Conservation (phyloP, 1,284 basidiomycete species). For the Cryptococcus maquisensis region DNA sequence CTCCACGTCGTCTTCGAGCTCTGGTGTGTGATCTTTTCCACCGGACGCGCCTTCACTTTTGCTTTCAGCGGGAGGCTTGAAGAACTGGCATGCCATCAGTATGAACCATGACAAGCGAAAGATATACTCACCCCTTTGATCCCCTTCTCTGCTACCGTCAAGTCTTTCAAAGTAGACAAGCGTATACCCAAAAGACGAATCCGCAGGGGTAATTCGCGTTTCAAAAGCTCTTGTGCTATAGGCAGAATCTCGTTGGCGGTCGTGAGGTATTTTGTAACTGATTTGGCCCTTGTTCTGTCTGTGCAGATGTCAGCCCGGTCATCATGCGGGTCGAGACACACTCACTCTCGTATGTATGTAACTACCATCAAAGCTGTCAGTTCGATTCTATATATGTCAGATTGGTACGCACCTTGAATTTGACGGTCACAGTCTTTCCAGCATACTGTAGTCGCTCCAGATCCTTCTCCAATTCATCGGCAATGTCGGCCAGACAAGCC, state of each 20-base stretch:
- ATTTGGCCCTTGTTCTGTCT: conserved; percentile 79
- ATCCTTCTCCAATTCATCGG: conserved; percentile 72
- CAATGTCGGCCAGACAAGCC: conserved; percentile 69
- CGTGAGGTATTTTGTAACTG: conserved; percentile 66
- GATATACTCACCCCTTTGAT: conserved; percentile 32
- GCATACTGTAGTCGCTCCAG: conserved; percentile 55
- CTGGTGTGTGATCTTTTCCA: conserved; percentile 3
- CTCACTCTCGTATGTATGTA: conserved; percentile 46
- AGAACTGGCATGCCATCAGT: conserved; percentile 25
- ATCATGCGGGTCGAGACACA: background rate
- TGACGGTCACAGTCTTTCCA: conserved; percentile 48
- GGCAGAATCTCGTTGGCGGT: conserved; percentile 73
- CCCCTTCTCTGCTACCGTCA: conserved; percentile 48
- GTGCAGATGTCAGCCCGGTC: conserved; percentile 5
- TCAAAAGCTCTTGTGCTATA: conserved; percentile 76
- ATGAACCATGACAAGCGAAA: background rate
- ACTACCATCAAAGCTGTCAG: conserved; percentile 21
- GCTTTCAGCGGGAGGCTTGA: conserved; percentile 17
- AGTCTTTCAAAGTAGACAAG: conserved; percentile 76
- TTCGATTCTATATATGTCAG: conserved; percentile 6
- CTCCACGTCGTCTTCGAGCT: conserved; percentile 12
- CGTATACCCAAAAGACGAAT: conserved; percentile 76
- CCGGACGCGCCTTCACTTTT: background rate
- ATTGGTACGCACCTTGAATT: conserved; percentile 41
- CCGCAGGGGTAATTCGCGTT: conserved; percentile 69